Conservation (phyloP, 2,329 filamentous ascomycete species). For the Ophiostoma australiae region DNA sequence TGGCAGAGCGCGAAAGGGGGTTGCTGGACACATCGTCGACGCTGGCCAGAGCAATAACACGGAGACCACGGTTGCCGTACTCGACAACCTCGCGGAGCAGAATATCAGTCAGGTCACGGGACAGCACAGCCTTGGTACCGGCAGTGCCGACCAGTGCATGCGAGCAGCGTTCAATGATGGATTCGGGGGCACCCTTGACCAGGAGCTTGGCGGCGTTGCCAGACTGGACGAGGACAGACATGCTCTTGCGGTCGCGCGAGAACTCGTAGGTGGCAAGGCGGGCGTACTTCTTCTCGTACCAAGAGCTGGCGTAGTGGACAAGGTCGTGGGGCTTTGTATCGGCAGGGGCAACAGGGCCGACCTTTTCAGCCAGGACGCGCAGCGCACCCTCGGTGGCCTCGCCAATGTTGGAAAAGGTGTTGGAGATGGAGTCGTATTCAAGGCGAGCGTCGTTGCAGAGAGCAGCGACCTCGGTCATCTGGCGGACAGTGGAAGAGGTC, state of each 20-base stretch:
- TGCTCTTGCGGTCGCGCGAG: conserved; percentile 95
- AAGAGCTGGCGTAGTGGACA: conserved; percentile 75
- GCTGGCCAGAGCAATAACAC: conserved; percentile 88
- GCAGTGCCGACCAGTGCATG: conserved; percentile 71
- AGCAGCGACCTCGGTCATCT: conserved; percentile 66
- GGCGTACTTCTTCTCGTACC: conserved; percentile 71
- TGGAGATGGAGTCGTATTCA: conserved; percentile 71
- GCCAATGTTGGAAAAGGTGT: conserved; percentile 74
- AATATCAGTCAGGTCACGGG: conserved; percentile 62
- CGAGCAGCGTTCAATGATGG: conserved; percentile 86
- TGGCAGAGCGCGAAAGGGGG: conserved; percentile 66
- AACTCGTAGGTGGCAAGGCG: conserved; percentile 91
- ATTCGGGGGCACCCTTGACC: conserved; percentile 94
- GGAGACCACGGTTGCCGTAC: conserved; percentile 87
- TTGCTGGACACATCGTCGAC: conserved; percentile 69
- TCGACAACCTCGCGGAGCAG: conserved; percentile 76
- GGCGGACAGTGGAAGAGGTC: conserved; percentile 69
- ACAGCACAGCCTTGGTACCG: conserved; percentile 71
- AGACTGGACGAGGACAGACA: conserved; percentile 85
- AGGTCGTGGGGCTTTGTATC: conserved; percentile 54
- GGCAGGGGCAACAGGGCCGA: conserved; percentile 69
- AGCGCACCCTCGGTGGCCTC: conserved; percentile 95
- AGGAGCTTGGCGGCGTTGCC: conserved; percentile 69
- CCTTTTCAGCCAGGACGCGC: conserved; percentile 85
- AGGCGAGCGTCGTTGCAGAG: conserved; percentile 88